Conservation (phyloP, 768 basidiomycete genomes). For the Mycena haematopus region DNA sequence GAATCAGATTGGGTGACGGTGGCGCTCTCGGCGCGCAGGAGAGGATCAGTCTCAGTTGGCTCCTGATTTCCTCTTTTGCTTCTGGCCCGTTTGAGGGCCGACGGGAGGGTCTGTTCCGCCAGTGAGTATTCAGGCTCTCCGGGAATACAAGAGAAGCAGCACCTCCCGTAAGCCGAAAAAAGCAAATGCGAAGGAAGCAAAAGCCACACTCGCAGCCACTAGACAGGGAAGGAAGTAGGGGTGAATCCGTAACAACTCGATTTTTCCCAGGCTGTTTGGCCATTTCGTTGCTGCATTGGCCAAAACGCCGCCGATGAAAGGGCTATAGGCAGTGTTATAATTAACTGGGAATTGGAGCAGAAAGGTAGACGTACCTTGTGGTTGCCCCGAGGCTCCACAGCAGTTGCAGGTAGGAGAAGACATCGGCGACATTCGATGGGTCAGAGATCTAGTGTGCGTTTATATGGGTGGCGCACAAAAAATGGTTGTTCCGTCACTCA, state of each 20-base stretch:
- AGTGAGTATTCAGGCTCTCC: no score
- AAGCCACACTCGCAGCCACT: conserved; percentile 42
- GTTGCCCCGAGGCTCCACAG: conserved; percentile 38
- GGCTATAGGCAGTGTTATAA: conserved; percentile 5
- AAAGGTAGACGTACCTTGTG: conserved; percentile 26
- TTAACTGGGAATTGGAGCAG: background rate
- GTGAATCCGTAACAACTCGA: conserved; percentile 41
- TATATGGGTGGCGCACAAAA: no score
- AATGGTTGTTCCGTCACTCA: conserved; percentile 33
- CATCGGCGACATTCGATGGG: conserved; percentile 40
- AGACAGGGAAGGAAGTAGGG: conserved; percentile 60
- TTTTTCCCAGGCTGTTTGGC: conserved; percentile 60
- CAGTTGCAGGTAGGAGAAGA: conserved; percentile 38
- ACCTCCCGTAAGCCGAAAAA: conserved; percentile 54
- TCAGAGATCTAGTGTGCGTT: no score
- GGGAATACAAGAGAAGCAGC: no score
- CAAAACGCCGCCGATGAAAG: conserved; percentile 50
- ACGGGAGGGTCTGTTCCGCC: no score
- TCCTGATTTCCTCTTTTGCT: no score
- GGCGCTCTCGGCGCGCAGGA: conserved; percentile 14
- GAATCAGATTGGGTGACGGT: no score
- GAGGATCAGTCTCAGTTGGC: conserved; percentile 13
- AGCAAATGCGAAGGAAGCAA: conserved; percentile 42
- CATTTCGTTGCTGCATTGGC: conserved; percentile 67
- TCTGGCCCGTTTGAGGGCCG: no score